Conservation (phyloP, 306 rosid genomes). For the Canavalia gladiata region DNA sequence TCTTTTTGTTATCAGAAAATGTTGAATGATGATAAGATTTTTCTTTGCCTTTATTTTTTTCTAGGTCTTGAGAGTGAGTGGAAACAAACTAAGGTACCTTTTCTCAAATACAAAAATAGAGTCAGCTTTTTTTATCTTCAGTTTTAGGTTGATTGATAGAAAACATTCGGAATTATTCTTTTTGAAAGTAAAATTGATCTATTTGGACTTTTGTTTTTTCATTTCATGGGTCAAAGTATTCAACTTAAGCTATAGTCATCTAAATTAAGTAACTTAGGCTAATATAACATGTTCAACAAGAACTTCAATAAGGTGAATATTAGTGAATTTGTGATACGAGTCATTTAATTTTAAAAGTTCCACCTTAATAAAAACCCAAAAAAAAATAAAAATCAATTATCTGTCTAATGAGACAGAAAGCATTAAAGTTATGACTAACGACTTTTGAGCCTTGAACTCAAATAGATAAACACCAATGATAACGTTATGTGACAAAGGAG, state of each 20-base stretch:
- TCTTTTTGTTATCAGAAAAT: conserved; percentile 49
- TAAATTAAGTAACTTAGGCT: conserved; percentile 17
- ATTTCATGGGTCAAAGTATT: conserved; percentile 33
- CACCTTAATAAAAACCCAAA: neutral
- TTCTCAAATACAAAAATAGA: conserved; percentile 42
- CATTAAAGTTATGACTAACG: neutral
- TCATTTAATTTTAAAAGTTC: neutral
- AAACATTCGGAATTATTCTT: conserved; percentile 15
- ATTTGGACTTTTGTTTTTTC: conserved; percentile 33
- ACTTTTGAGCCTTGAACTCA: neutral
- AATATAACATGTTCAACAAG: conserved; percentile 5
- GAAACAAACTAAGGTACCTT: conserved; percentile 46
- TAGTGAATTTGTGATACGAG: neutral
- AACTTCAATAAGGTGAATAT: conserved; percentile 20
- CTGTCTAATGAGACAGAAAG: neutral
- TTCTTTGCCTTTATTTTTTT: conserved; percentile 42
- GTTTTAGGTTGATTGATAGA: conserved; percentile 39
- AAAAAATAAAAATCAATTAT: neutral
- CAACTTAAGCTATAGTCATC: conserved; percentile 8
- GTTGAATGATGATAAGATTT: conserved; percentile 49
- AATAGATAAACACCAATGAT: neutral
- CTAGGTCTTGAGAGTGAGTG: conserved; percentile 49
- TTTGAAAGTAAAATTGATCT: conserved; percentile 37
- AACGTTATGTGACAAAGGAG: neutral
- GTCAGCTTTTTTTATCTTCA: conserved; percentile 43